These are phyloP conservation scores for Salix exigua DNA, from an alignment of 345 rosid species.

Conservation along the genomic window DNA sequence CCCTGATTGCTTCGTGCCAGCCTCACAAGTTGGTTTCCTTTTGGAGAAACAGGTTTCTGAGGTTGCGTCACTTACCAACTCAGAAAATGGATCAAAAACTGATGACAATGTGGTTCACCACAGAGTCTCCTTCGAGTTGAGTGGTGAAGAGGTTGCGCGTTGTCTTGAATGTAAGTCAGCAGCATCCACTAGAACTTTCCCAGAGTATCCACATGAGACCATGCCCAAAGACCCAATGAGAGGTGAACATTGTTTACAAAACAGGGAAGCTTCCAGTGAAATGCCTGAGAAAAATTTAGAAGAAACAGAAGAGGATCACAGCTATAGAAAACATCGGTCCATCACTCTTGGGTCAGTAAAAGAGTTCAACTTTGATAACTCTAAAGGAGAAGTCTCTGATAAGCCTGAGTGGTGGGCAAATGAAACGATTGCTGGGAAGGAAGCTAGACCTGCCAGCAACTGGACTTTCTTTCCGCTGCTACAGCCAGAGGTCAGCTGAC, in stretches of 20 bases:
- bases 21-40: slow-evolving; percentile 32
- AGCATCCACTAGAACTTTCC: slow-evolving; percentile 30
- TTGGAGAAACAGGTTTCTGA: slow-evolving; percentile 44
- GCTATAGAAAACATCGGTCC: slow-evolving; percentile 50
- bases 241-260: slow-evolving; percentile 21
- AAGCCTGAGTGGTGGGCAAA: slow-evolving; percentile 87
- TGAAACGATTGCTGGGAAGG: slow-evolving; percentile 69
- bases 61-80: slow-evolving; percentile 45
- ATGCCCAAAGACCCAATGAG: slow-evolving; percentile 16
- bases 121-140: slow-evolving; percentile 88
- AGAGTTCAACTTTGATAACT: slow-evolving; percentile 82
- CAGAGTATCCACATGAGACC: slow-evolving; percentile 31
- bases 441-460: slow-evolving; percentile 45
- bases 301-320: slow-evolving; percentile 46
- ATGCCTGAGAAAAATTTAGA: slow-evolving; percentile 29
- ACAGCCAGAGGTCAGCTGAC: slow-evolving; percentile 68
- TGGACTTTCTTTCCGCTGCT: slow-evolving; percentile 89
- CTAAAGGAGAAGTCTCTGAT: slow-evolving; percentile 46
- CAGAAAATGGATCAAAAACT: slow-evolving; percentile 39
- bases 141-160: slow-evolving; percentile 92
- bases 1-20: slow-evolving; percentile 55
- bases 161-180: slow-evolving; percentile 63
- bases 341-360: slow-evolving; percentile 68
- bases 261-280: slow-evolving; percentile 28
- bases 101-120: slow-evolving; percentile 46